Base-by-base conservation (phyloP, 2,329 filamentous ascomycete genomes). In the Karstenula rhodostoma region DNA sequence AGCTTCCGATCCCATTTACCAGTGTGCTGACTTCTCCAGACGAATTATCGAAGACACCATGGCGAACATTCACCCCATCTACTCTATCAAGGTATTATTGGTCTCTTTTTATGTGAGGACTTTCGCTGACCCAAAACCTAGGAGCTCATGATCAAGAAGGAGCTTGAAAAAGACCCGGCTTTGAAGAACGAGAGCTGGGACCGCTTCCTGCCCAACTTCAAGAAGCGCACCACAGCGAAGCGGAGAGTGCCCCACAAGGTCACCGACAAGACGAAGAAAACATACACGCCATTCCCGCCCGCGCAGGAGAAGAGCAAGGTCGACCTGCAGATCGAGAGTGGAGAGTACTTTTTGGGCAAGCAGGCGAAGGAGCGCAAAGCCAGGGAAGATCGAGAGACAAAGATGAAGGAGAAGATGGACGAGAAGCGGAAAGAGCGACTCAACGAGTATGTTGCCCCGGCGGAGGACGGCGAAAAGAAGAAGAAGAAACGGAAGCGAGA, bases 231-330 rank as follows among this genome's bases (percentile, higher is more conserved):
- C 58, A 85, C 98, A 67, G 93, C 88, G 82, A 94, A 93, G 82
- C 86, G 95, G 67, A 87, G 88, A 68, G 88, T 89, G 70, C 96
- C 95, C 0, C 87, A 87, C 84, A 93, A 92, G 73, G 89, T 99
- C 75, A 93, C 87, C 56, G 94, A 99, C 84, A 99, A 99, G 86
- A 80, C 84, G 76, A 96, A 94, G 86, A 98, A 97, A 86, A 80
- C 85, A 13, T 99, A 97, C 84, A 99, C 96, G 67, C 94, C 95
- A 10, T 99, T 99, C 89, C 95, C 95, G 51, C 95, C 95, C 7
- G 87, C 93, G 46, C 93, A 94, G 67, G 94, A 99, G 85, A 97
- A 97, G 91, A 97, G 94, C 87, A 99, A 98, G 87, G 87, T 99
- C 71, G 95, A 99, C 80, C 81, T 93, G 79, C 94, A 99, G 85